phyloP scores from a whole-genome alignment of 306 rosid species.

The Heteromeles arbutifolia region DNA sequence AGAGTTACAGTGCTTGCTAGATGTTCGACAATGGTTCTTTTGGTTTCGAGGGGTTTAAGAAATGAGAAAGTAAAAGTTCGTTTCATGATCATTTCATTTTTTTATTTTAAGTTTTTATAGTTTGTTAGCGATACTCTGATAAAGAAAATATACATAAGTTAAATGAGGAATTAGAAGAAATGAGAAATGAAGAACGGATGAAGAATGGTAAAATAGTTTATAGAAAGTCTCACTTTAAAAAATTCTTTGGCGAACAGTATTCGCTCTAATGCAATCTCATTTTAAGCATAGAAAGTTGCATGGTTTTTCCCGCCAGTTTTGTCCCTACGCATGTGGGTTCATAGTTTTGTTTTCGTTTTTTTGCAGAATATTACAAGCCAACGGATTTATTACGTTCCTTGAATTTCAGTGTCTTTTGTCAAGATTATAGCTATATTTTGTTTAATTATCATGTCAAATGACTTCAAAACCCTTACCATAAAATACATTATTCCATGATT shows the following conservation, averaged over 20 bases:
- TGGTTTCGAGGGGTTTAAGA: background rate
- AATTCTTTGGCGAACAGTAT: background rate
- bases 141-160: no score
- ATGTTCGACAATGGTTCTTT: background rate
- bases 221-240: no score
- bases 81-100: no score
- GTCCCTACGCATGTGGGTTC: background rate
- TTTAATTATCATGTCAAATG: background rate
- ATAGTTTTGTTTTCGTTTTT: no score
- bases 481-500: background rate
- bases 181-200: no score
- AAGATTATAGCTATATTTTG: background rate
- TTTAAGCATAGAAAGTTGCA: background rate
- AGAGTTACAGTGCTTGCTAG: background rate
- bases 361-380: no score
- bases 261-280: background rate
- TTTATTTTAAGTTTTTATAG: no score
- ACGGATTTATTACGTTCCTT: conserved; percentile 5
- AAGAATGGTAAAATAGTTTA: rapidly evolving
- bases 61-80: background rate
- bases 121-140: no score
- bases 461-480: background rate
- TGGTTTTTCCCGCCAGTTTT: conserved; percentile 7
- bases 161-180: no score
- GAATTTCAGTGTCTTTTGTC: conserved; percentile 27